Percentiles rank a stretch among this genome's conserved stretches.
Evolutionary conservation across 257 asterid species (phyloP).

Genomic region (Salvia rosmarinus): DNA sequence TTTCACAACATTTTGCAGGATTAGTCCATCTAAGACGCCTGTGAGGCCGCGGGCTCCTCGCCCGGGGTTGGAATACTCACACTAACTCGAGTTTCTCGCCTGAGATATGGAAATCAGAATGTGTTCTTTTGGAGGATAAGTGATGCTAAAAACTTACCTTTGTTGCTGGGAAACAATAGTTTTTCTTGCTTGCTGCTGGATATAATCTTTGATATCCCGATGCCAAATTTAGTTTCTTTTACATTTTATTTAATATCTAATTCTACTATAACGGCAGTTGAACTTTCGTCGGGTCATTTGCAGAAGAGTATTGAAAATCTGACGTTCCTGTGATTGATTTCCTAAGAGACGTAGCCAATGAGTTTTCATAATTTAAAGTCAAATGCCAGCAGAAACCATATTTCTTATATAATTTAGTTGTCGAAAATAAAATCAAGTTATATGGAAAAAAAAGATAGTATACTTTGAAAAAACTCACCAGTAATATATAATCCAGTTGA

Average conservation of each 20-base stretch:
- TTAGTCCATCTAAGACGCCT: constrained; percentile 96
- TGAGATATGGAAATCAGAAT: constrained; percentile 39
- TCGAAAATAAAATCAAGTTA: too few species aligned
- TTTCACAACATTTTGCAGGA: constrained; percentile 51
- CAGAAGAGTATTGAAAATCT: too few species aligned
- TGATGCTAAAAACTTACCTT: constrained; percentile 33
- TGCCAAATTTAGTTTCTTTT: constrained; percentile 35
- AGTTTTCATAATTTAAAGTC: too few species aligned
- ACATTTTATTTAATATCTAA: constrained; percentile 24
- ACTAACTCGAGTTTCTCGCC: constrained; percentile 23
- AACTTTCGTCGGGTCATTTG: background rate
- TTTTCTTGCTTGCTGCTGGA: constrained; percentile 29
- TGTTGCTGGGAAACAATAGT: constrained; percentile 38
- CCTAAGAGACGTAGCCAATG: too few species aligned
- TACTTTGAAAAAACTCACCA: too few species aligned
- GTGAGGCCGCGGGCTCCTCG: constrained; percentile 77
- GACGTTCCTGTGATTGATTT: too few species aligned
- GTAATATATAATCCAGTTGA: too few species aligned
- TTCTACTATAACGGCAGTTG: constrained; percentile 1
- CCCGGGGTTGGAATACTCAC: constrained; percentile 46
- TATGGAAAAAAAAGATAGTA: too few species aligned
- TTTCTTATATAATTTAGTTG: too few species aligned
- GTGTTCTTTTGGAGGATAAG: constrained; percentile 39
- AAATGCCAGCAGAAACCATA: too few species aligned
- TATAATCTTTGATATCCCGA: constrained; percentile 35